Evolutionary conservation across 2,329 filamentous ascomycete species (phyloP).

Genomic region (Beauveria australis): DNA sequence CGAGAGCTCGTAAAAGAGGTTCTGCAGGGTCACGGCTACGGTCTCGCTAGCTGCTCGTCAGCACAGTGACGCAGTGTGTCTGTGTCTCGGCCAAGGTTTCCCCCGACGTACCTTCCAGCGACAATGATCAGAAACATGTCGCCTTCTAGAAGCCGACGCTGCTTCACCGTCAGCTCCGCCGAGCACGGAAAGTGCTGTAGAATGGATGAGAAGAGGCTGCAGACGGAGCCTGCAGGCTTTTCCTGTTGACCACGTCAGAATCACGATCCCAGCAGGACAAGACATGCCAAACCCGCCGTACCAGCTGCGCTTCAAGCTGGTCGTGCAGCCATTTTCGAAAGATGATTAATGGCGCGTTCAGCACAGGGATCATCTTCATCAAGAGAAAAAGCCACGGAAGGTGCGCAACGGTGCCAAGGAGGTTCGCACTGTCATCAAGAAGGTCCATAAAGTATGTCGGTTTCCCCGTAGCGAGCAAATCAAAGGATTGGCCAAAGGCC

Average conservation of each 20-base stretch:
- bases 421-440: constrained; percentile 16
- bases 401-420: neutral
- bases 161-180: constrained; percentile 15
- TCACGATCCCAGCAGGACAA: neutral
- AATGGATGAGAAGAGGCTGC: constrained; percentile 23
- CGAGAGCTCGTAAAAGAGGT: constrained; percentile 27
- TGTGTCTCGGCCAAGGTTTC: no score
- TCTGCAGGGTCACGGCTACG: constrained; percentile 25
- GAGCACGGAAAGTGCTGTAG: constrained; percentile 19
- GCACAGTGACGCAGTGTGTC: neutral
- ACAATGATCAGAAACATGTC: constrained; percentile 24
- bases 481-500: constrained; percentile 29
- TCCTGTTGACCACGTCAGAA: neutral
- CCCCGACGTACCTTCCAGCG: constrained; percentile 22
- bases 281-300: neutral
- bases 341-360: neutral
- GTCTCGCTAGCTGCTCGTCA: constrained; percentile 21
- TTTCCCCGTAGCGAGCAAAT: constrained; percentile 21
- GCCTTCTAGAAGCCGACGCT: constrained; percentile 19
- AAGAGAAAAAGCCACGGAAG: neutral
- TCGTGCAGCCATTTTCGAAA: neutral
- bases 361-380: neutral
- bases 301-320: neutral
- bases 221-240: neutral
- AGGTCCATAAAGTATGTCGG: constrained; percentile 17